phyloP scores from a whole-genome alignment of 805 yeast genomes.

The Metschnikowia picachoensis region DNA sequence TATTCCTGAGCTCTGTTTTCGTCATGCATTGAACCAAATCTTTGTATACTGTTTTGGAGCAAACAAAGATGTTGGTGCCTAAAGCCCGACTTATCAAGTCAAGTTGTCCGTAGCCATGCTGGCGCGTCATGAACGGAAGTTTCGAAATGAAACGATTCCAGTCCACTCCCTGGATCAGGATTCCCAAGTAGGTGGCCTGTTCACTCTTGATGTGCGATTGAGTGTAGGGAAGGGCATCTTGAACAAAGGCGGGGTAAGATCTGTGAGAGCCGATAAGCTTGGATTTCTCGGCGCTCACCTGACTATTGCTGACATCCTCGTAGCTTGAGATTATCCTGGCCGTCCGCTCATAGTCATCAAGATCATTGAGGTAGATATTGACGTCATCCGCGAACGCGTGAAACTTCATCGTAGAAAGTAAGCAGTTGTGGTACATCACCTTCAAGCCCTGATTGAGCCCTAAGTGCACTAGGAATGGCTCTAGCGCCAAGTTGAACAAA shows the following conservation, averaged over 20 bases:
- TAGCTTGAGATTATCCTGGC: neutral
- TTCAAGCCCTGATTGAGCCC: neutral
- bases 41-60: neutral
- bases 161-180: neutral
- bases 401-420: neutral
- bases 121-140: neutral
- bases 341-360: neutral
- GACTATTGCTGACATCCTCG: neutral
- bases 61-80: neutral
- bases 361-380: slow-evolving; percentile 1
- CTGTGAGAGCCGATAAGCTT: neutral
- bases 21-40: neutral
- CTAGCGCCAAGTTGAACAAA: slow-evolving; percentile 5
- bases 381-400: slow-evolving; percentile 9
- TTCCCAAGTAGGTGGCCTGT: slow-evolving; percentile 1
- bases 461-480: slow-evolving; percentile 3
- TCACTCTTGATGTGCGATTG: neutral
- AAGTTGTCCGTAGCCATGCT: neutral
- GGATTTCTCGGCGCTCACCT: neutral
- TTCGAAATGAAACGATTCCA: neutral
- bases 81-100: neutral
- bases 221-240: neutral
- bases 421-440: neutral
- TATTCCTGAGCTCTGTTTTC: neutral
- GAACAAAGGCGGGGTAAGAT: neutral